phyloP scores from a whole-genome alignment of 2,329 filamentous ascomycete species.

The Botrytis cinerea region DNA sequence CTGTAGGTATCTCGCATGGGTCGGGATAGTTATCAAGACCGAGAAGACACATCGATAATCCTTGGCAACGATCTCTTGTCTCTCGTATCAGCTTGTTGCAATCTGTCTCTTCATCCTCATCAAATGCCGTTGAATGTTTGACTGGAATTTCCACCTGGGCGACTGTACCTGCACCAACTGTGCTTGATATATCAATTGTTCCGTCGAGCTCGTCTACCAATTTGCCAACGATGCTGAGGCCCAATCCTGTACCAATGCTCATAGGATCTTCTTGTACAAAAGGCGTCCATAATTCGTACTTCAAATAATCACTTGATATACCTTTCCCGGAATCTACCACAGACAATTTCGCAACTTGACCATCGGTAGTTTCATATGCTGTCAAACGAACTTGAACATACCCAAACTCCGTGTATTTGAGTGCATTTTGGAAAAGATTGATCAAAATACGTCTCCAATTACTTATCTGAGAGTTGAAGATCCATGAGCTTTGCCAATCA shows the following conservation, averaged over 20 bases:
- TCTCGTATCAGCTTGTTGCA: slow-evolving; percentile 23
- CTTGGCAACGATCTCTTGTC: slow-evolving; percentile 25
- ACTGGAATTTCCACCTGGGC: slow-evolving; percentile 51
- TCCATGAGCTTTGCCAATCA: slow-evolving; percentile 49
- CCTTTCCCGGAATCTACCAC: slow-evolving; percentile 64
- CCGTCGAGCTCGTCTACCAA: slow-evolving; percentile 63
- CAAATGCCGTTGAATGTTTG: background rate
- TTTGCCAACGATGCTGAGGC: slow-evolving; percentile 61
- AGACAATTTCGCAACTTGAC: slow-evolving; percentile 41
- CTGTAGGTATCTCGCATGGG: slow-evolving; percentile 25
- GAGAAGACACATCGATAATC: slow-evolving; percentile 29
- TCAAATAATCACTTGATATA: slow-evolving; percentile 61
- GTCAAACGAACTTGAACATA: slow-evolving; percentile 49
- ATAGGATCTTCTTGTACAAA: slow-evolving; percentile 64
- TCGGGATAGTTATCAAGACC: slow-evolving; percentile 31
- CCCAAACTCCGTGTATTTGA: slow-evolving; percentile 60
- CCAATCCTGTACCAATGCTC: slow-evolving; percentile 60
- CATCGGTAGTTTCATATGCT: slow-evolving; percentile 12
- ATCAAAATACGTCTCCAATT: slow-evolving; percentile 54
- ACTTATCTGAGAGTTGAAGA: slow-evolving; percentile 55
- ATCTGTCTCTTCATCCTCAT: background rate
- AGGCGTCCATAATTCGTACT: slow-evolving; percentile 58
- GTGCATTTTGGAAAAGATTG: slow-evolving; percentile 62
- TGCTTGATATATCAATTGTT: slow-evolving; percentile 57
- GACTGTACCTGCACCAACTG: slow-evolving; percentile 54